Base-by-base conservation (phyloP, 2,329 filamentous ascomycete species). In the Pseudogymnoascus sp. region DNA sequence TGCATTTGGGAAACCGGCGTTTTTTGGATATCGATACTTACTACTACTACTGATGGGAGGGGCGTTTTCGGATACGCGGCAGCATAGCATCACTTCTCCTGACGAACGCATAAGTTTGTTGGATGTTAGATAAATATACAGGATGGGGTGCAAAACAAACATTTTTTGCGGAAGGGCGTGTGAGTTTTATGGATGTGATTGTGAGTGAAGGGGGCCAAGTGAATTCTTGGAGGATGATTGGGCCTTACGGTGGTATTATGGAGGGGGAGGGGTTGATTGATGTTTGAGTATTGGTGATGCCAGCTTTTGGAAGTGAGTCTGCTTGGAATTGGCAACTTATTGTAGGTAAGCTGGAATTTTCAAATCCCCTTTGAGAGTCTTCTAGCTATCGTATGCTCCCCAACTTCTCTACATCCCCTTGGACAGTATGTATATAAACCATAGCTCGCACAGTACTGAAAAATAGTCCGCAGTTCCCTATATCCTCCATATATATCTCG, bases 1-100 rank as follows among this genome's bases (percentile, higher is more conserved):
- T 61, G 39, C 60, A 61, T 61, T 39, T 41, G 39, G 39, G 60
- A 43, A 43, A 61, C 1, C 60, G 60, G 60, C 25, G 51, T 57
- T 57, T 57, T 34, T 48, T 57, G 51, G 51, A 61, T 39, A 43
- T 61, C 14, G 60, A 25, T 31, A 31, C 28, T 31, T 31, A 31
- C 28, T 23, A 61, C 23, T 41, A 54, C 5, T 28, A 41, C 23
- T 31, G 36, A 39, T 16, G 60, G 34, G 21, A 41, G 36, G 60
- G 21, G 60, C 25, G 36, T 61, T 39, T 37, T 41, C 36, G 36
- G 36, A 25, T 39, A 31, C 21, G 14, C 21, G 11, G 28, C 28
- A 31, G 34, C 39, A 43, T 39, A 41, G 25, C n/a, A 41, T 34
- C 60, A 25, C 23, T 61, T 37, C n/a, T 23, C 60, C 21, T 61